These are phyloP conservation scores for Digitaria exilis DNA, from an alignment of 202 grass and related monocot species.

Conservation along the genomic window DNA sequence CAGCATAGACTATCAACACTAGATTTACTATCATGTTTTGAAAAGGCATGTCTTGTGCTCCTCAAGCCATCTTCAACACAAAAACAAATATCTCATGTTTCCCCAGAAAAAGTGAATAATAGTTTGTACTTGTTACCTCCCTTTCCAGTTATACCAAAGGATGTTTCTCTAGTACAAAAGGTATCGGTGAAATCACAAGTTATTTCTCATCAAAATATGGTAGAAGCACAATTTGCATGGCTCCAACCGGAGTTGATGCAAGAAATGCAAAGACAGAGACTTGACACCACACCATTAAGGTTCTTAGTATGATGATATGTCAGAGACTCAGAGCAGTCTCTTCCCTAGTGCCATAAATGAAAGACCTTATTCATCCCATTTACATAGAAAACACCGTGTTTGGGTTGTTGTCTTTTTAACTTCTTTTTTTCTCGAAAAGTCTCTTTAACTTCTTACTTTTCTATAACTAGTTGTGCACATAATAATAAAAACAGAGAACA, in stretches of 20 bases:
- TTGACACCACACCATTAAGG: background rate
- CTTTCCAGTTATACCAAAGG: background rate
- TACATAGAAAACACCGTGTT: background rate
- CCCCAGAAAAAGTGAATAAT: background rate
- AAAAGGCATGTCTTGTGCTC: background rate
- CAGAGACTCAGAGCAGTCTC: background rate
- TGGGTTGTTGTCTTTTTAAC: background rate
- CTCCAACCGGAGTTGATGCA: background rate
- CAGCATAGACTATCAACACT: background rate
- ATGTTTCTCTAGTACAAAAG: constrained; percentile 6
- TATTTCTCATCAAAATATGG: background rate
- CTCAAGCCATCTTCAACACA: constrained; percentile 1
- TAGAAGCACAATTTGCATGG: background rate
- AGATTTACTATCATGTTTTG: background rate
- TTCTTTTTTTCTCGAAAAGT: too few relatives aligned
- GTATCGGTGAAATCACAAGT: background rate
- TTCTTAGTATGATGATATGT: constrained; percentile 19
- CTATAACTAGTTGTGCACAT: background rate
- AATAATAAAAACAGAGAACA: background rate
- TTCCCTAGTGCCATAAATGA: background rate
- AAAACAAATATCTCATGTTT: background rate
- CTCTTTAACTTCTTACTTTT: background rate
- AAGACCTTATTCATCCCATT: background rate
- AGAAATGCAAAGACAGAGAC: background rate
- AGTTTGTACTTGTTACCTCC: background rate